Conservation (phyloP, 768 basidiomycete species). For the Tubosaeta brunneosetosa region DNA sequence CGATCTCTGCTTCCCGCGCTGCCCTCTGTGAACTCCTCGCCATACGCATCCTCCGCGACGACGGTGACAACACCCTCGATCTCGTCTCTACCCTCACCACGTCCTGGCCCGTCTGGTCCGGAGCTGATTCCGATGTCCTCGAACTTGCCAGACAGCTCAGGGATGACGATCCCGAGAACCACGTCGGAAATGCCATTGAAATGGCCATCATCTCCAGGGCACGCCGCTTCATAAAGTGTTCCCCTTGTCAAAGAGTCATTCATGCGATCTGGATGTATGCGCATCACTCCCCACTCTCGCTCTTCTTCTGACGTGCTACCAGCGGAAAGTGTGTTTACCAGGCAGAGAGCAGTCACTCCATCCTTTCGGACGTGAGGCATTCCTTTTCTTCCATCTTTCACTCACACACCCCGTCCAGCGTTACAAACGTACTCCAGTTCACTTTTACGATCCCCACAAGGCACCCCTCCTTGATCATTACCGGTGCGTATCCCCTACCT, state of each 20-base stretch:
- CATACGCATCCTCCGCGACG: conserved; percentile 68
- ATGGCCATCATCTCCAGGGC: conserved; percentile 85
- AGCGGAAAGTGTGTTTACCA: conserved; percentile 91
- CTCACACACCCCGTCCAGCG: conserved; percentile 47
- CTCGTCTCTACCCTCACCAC: conserved; percentile 71
- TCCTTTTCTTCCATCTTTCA: background rate
- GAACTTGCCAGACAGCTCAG: conserved; percentile 56
- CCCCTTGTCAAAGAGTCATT: conserved; percentile 88
- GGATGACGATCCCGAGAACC: conserved; percentile 68
- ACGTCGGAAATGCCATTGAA: conserved; percentile 90
- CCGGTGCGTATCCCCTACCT: conserved; percentile 46
- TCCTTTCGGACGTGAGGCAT: conserved; percentile 78
- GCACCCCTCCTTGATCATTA: conserved; percentile 95
- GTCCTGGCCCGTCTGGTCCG: conserved; percentile 75
- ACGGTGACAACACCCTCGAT: conserved; percentile 62
- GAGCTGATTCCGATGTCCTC: conserved; percentile 59
- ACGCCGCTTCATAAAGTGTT: conserved; percentile 85
- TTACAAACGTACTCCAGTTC: conserved; percentile 87
- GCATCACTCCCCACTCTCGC: background rate
- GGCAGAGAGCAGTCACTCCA: conserved; percentile 79
- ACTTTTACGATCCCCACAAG: conserved; percentile 92
- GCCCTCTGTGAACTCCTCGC: conserved; percentile 88
- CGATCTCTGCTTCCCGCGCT: conserved; percentile 72
- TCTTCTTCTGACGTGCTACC: conserved; percentile 13
- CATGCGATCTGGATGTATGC: conserved; percentile 74